These are phyloP conservation scores for Ceriops zippeliana DNA, from an alignment of 345 rosid genomes.

Conservation along the genomic window DNA sequence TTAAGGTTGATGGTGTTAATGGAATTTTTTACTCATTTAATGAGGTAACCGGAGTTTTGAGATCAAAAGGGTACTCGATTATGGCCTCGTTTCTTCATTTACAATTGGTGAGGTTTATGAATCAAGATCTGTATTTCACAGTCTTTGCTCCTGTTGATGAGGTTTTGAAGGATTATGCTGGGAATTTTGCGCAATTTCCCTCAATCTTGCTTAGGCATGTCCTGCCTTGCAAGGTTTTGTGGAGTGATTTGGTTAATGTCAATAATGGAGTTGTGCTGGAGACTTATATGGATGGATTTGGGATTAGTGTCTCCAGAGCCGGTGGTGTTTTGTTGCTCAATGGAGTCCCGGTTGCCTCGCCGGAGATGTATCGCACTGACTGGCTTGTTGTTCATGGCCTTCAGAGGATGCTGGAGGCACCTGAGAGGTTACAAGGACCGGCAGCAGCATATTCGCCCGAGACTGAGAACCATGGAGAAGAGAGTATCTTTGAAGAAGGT, in stretches of 20 bases:
- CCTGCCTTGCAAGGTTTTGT: slow-evolving; percentile 28
- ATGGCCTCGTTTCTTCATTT: slow-evolving; percentile 45
- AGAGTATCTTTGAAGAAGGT: not conserved
- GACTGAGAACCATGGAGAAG: too few species aligned
- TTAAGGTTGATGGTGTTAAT: not conserved
- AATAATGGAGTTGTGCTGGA: slow-evolving; percentile 17
- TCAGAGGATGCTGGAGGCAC: slow-evolving; percentile 13
- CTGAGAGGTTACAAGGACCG: not conserved
- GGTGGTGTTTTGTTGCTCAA: slow-evolving; percentile 31
- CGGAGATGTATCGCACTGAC: slow-evolving; percentile 31
- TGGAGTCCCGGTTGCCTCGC: slow-evolving; percentile 20
- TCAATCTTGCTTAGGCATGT: slow-evolving; percentile 37
- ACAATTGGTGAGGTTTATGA: slow-evolving; percentile 30
- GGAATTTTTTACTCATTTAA: slow-evolving; percentile 4
- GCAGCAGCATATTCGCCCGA: slow-evolving; percentile 1
- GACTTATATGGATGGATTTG: slow-evolving; percentile 32
- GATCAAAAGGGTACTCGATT: slow-evolving; percentile 35
- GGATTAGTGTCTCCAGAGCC: slow-evolving; percentile 22
- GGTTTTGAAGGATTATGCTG: slow-evolving; percentile 11
- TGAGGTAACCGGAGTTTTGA: slow-evolving; percentile 24
- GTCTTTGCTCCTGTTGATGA: slow-evolving; percentile 45
- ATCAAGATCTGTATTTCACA: slow-evolving; percentile 16
- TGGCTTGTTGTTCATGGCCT: slow-evolving; percentile 44
- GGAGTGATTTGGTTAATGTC: slow-evolving; percentile 32
- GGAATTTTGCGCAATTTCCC: slow-evolving; percentile 20